Evolutionary conservation across 768 basidiomycete species (phyloP).

Genomic region (Boletus pseudo-olivaceus): DNA sequence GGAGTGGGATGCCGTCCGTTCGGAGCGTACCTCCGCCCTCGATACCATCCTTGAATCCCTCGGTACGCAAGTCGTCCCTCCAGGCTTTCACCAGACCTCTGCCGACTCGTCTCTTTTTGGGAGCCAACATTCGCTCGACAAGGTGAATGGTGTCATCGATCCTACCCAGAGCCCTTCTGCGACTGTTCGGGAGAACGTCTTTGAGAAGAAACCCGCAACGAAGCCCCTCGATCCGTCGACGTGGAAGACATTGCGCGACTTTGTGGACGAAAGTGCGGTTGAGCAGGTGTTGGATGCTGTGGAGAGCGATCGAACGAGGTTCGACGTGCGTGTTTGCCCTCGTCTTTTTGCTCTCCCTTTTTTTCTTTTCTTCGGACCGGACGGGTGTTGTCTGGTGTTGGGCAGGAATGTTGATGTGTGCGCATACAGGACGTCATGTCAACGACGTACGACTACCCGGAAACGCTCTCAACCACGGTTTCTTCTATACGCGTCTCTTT

Average conservation of each 20-base stretch:
- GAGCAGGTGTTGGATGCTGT: slow-evolving; percentile 73
- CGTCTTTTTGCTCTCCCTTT: background rate
- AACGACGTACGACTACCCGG: slow-evolving; percentile 65
- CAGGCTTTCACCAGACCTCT: slow-evolving; percentile 66
- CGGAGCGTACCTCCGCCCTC: slow-evolving; percentile 56
- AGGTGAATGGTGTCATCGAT: slow-evolving; percentile 36
- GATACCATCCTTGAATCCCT: slow-evolving; percentile 72
- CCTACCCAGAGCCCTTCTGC: slow-evolving; percentile 32
- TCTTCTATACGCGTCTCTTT: slow-evolving; percentile 51
- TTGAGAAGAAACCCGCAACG: slow-evolving; percentile 17
- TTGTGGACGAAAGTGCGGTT: slow-evolving; percentile 79
- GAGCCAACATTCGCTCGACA: slow-evolving; percentile 59
- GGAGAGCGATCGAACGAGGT: slow-evolving; percentile 60
- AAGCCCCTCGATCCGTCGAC: slow-evolving; percentile 43
- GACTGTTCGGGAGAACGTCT: slow-evolving; percentile 25
- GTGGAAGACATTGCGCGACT: slow-evolving; percentile 84
- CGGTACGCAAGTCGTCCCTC: slow-evolving; percentile 69
- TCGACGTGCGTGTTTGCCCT: slow-evolving; percentile 53
- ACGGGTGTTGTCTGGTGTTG: background rate
- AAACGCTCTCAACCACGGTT: slow-evolving; percentile 56
- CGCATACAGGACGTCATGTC: slow-evolving; percentile 52
- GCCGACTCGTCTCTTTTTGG: slow-evolving; percentile 77
- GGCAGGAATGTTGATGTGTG: background rate
- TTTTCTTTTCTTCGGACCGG: background rate
- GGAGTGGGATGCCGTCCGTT: slow-evolving; percentile 72